Conservation (phyloP, 1,284 basidiomycete genomes). For the Sporisorium sorghi region DNA sequence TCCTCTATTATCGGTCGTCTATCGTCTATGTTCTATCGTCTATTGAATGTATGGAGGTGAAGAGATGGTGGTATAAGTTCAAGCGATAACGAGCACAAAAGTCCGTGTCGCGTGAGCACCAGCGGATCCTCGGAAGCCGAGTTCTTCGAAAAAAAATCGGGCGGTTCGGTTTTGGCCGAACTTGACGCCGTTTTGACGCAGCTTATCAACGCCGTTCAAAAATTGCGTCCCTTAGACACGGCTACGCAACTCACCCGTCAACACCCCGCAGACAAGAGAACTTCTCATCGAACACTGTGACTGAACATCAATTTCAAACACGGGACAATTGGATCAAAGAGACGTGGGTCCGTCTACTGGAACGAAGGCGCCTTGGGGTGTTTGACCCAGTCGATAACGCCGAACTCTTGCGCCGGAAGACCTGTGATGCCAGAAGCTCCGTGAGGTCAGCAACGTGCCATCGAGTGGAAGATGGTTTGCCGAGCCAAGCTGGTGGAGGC, state of each 20-base stretch:
- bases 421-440: too few relatives aligned
- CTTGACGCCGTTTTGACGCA: conserved; percentile 4
- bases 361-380: conserved; percentile 42
- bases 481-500: background rate
- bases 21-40: too few relatives aligned
- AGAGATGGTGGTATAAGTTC: background rate
- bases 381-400: conserved; percentile 54
- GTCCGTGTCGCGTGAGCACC: conserved; percentile 12
- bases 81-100: background rate
- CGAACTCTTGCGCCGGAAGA: too few relatives aligned
- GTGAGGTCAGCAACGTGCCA: background rate
- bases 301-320: background rate
- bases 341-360: conserved; percentile 7
- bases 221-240: background rate
- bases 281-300: background rate
- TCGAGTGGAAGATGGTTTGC: too few relatives aligned
- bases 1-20: background rate
- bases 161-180: conserved; percentile 26
- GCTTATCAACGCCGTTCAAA: background rate
- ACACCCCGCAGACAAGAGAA: too few relatives aligned
- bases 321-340: background rate
- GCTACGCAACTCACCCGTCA: background rate
- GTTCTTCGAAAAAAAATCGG: too few relatives aligned
- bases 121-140: conserved; percentile 17
- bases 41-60: background rate